Evolutionary conservation across 257 asterid species (phyloP), one percentile per base, ranked within the genome.

Genomic region (Datura wrightii): DNA sequence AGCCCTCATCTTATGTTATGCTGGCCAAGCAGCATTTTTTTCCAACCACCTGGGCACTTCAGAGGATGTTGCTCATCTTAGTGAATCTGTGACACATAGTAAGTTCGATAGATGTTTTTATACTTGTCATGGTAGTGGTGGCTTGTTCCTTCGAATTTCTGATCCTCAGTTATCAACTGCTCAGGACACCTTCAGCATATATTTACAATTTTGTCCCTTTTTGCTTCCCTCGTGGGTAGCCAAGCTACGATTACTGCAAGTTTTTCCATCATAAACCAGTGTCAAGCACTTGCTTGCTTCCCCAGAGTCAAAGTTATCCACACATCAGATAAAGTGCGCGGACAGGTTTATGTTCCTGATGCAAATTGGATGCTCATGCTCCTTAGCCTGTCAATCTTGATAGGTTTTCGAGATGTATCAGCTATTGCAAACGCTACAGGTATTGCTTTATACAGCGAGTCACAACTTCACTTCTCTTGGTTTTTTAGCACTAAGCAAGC

Each of bases 151-250:
- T 62, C 63, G 24, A 44, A 78, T 74, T 67, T 53, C 63, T 34
- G 60, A 44, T 87, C 71, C 87, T 84, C 80, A 85, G 58, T 69
- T 82, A 84, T 46, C 60, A 71, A 86, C 50, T 82, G 74, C 86
- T 78, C 97, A 92, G 99, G 89, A 87, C 85, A 86, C 83, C 92
- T 90, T 89, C 95, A 93, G 88, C 98, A 93, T 65, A 89, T 88
- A 66, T 93, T 96, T 83, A 93, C 97, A 5, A 92, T 92, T 81
- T 60, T 96, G 87, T 93, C 99, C 3, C 84, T 94, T 85, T 89
- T 96, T 85, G 98, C 99, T 83, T 92, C 99, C 5, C 98, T 96
- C 0, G 97, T 96, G n/a, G 99, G 98, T 83, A 96, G 99, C 88
- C 99, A 96, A 88, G 99, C 97, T 41, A 94, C 99, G 46, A 94